Conservation (phyloP, 345 rosid species). For the Lepidium africanum region DNA sequence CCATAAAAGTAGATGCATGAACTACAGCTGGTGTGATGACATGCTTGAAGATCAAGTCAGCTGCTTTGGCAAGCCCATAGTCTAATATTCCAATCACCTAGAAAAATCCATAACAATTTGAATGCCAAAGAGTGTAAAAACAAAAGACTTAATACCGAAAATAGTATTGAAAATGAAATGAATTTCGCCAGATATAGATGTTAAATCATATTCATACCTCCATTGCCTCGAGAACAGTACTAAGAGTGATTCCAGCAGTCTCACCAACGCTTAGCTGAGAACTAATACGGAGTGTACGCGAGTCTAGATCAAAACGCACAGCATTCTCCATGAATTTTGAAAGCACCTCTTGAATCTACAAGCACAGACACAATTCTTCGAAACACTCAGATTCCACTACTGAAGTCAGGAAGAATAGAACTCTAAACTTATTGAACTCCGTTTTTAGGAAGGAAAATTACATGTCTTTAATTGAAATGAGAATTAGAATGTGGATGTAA, state of each 20-base stretch:
- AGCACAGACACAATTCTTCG: slow-evolving; percentile 49
- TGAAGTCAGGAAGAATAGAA: neutral
- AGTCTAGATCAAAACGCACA: slow-evolving; percentile 55
- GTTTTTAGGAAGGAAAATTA: neutral
- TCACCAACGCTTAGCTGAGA: slow-evolving; percentile 42
- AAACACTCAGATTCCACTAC: slow-evolving; percentile 22
- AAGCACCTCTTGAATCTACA: slow-evolving; percentile 91
- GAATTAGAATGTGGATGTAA: neutral
- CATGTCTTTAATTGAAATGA: neutral
- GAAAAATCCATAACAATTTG: neutral
- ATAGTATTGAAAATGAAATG: neutral
- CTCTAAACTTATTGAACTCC: neutral
- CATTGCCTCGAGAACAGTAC: slow-evolving; percentile 65
- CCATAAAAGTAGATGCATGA: slow-evolving; percentile 39
- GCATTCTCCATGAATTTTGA: slow-evolving; percentile 63
- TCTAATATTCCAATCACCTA: slow-evolving; percentile 82
- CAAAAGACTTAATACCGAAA: neutral
- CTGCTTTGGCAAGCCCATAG: slow-evolving; percentile 86
- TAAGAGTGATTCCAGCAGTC: slow-evolving; percentile 47
- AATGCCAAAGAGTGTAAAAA: neutral
- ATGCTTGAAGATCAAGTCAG: slow-evolving; percentile 80
- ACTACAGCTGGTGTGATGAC: slow-evolving; percentile 66
- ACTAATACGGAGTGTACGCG: slow-evolving; percentile 43
- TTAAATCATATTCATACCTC: slow-evolving; percentile 48
- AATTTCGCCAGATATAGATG: neutral